phyloP scores from a whole-genome alignment of 164 flowering plant species.

The Nelumbo lutea region DNA sequence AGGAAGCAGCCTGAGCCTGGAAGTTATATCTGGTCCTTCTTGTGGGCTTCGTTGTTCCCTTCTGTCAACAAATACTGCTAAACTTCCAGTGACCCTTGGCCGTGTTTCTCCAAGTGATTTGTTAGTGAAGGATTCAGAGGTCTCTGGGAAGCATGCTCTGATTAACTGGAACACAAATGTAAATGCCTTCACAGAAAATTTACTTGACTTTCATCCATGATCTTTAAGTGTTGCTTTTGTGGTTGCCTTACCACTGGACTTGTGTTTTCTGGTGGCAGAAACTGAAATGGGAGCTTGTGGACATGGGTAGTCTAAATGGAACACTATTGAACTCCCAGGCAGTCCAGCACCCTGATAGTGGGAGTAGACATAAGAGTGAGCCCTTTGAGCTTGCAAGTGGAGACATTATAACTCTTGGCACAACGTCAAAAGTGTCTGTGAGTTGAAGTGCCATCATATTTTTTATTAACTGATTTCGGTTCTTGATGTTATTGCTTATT shows the following conservation, averaged over 20 bases:
- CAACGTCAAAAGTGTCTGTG: conserved; percentile 66
- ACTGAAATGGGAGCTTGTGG: conserved; percentile 89
- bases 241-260: background rate
- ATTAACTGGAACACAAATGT: conserved; percentile 85
- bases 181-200: conserved; percentile 5
- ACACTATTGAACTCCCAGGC: conserved; percentile 69
- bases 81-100: conserved; percentile 82
- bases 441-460: conserved; percentile 21
- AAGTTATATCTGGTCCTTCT: conserved; percentile 86
- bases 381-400: conserved; percentile 73
- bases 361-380: conserved; percentile 75
- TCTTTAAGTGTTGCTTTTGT: background rate
- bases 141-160: conserved; percentile 94
- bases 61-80: conserved; percentile 49
- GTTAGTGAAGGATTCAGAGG: conserved; percentile 74
- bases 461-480: background rate
- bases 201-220: background rate
- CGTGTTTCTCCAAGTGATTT: conserved; percentile 83
- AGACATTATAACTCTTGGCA: conserved; percentile 83
- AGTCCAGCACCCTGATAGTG: conserved; percentile 53
- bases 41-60: conserved; percentile 48
- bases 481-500: background rate
- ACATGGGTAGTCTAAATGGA: conserved; percentile 98
- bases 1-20: conserved; percentile 86
- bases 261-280: conserved; percentile 44